phyloP scores from a whole-genome alignment of 805 yeast genomes.

The Candida hungchunana region DNA sequence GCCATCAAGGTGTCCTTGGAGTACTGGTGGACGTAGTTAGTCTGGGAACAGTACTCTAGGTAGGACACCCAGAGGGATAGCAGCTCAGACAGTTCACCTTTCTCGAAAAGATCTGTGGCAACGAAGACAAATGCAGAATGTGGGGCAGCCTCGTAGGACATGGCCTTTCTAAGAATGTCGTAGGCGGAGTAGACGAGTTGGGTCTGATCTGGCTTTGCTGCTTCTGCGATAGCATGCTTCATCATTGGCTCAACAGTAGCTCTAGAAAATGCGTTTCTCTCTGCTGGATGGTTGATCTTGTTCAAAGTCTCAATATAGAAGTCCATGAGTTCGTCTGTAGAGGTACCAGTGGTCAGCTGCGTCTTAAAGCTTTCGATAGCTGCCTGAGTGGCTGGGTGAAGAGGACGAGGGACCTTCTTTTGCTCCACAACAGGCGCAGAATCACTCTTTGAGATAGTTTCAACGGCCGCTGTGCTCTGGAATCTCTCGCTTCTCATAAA shows the following conservation, averaged over 20 bases:
- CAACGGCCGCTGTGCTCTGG: too few relatives aligned
- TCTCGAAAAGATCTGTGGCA: slow-evolving; percentile 12
- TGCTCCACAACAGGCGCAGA: too few relatives aligned
- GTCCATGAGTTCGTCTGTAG: too few relatives aligned
- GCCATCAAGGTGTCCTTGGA: not conserved
- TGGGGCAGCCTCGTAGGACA: slow-evolving; percentile 16
- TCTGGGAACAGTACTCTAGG: slow-evolving; percentile 17
- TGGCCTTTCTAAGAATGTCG: slow-evolving; percentile 19
- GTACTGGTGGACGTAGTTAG: slow-evolving; percentile 6
- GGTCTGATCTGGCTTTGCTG: slow-evolving; percentile 11
- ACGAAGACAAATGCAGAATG: slow-evolving; percentile 11
- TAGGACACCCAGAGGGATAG: slow-evolving; percentile 23
- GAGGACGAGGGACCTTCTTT: too few relatives aligned
- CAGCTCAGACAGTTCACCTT: slow-evolving; percentile 14
- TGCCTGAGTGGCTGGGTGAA: too few relatives aligned
- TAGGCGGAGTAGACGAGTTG: slow-evolving; percentile 21
- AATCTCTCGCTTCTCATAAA: too few relatives aligned
- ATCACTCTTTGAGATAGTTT: too few relatives aligned
- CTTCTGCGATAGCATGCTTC: slow-evolving; percentile 15
- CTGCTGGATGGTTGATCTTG: too few relatives aligned
- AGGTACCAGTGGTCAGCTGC: too few relatives aligned
- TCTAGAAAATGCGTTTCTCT: slow-evolving; percentile 1
- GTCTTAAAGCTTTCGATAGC: too few relatives aligned
- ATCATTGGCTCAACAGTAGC: slow-evolving; percentile 7
- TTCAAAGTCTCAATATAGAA: too few relatives aligned